Evolutionary conservation across 140 eudicot species (phyloP), one percentile per base, ranked within the genome.

Genomic region (Senecio squalidus): DNA sequence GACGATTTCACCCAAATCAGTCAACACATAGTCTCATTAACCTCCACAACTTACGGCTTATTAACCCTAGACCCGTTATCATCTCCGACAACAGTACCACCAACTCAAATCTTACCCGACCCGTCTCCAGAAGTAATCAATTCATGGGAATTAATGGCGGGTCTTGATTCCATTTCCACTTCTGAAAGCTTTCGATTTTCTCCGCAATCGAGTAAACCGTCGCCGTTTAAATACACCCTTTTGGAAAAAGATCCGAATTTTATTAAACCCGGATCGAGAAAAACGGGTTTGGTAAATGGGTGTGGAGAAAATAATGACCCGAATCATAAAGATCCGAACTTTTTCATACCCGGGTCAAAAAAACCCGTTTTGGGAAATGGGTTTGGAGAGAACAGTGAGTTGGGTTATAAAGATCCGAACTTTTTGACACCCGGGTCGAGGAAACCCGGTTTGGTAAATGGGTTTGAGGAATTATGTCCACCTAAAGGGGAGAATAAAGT

Each of bases 101-200:
- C 87, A 6, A 47, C 86, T 22, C 75, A 74, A 4, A 64, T 77
- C 55, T 47, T 38, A 28, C 64, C 75, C 18, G 64, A 48, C 67
- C 72, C 58, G 8, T 52, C 50, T n/a, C 80, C 84, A 2, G 98
- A 86, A 36, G 67, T 85, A 34, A 91, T 86, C 67, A 82, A 91
- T 67, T 81, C 96, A 2, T 81, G 91, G 94, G 98, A 91, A 29
- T 84, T 91, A 25, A 91, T 86, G 98, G 89, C 88, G 5, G 98
- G 92, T 1, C 94, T 91, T 26, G 96, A 91, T 54, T 49, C 73
- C 48, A 50, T 86, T 54, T 49, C 73, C 48, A 50, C 75, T 51
- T 13, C 50, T 10, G 80, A 69, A 23, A 67, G 84, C 70, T 76
- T 81, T 63, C 69, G 78, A 2, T 73, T 75, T 68, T 58, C 79